These are phyloP conservation scores for Epichloe aotearoae DNA, from an alignment of 2,329 filamentous ascomycete genomes.

Conservation along the genomic window DNA sequence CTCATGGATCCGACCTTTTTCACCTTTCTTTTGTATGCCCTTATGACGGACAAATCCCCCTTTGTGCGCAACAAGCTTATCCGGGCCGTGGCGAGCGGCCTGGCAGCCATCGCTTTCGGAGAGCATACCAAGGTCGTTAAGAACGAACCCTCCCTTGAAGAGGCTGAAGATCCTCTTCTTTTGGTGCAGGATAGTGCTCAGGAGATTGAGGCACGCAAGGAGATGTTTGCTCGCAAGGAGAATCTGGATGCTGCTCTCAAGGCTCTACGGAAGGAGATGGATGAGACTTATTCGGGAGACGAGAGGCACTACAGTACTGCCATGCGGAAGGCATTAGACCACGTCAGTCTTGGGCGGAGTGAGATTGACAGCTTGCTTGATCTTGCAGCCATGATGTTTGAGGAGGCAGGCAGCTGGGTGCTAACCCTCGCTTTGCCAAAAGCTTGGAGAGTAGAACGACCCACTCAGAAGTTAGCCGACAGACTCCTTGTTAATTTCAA, in stretches of 20 bases:
- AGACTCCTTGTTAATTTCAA: slow-evolving; percentile 25
- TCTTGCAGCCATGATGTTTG: slow-evolving; percentile 33
- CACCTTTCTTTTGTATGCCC: slow-evolving; percentile 40
- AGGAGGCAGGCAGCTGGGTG: slow-evolving; percentile 29
- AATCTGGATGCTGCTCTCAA: slow-evolving; percentile 44
- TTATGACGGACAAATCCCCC: slow-evolving; percentile 48
- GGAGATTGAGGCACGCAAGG: slow-evolving; percentile 44
- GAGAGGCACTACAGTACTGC: slow-evolving; percentile 27
- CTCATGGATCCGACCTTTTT: slow-evolving; percentile 42
- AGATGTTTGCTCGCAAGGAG: slow-evolving; percentile 51
- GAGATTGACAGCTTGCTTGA: slow-evolving; percentile 30
- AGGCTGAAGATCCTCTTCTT: slow-evolving; percentile 22
- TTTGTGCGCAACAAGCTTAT: slow-evolving; percentile 49
- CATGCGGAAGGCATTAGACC: slow-evolving; percentile 30
- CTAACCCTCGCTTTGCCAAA: slow-evolving; percentile 28
- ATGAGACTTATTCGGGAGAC: slow-evolving; percentile 25
- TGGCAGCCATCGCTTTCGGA: slow-evolving; percentile 52
- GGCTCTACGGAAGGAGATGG: slow-evolving; percentile 30
- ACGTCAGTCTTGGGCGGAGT: slow-evolving; percentile 23
- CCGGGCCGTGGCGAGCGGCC: slow-evolving; percentile 42
- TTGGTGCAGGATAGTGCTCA: slow-evolving; percentile 29
- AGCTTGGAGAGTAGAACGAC: slow-evolving; percentile 26
- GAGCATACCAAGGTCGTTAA: slow-evolving; percentile 37
- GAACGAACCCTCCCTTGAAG: slow-evolving; percentile 23
- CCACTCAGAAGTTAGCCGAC: slow-evolving; percentile 21